Evolutionary conservation across 116 monocot species (phyloP).

Genomic region (Phalaenopsis hybrid): DNA sequence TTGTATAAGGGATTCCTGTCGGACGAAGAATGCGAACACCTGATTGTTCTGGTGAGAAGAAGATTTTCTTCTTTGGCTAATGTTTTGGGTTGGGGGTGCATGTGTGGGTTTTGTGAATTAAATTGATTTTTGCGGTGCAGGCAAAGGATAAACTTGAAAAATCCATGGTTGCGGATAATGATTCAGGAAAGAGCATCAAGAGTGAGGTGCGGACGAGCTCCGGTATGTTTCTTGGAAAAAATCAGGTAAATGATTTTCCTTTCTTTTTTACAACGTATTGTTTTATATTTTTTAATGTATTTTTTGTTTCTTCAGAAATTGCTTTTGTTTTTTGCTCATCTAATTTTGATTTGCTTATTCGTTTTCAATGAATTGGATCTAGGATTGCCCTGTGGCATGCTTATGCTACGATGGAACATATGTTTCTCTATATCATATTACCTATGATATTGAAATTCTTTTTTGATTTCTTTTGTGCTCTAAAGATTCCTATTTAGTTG

Average conservation of each 20-base stretch:
- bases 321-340: no score
- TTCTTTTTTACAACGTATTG: neutral
- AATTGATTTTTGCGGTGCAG: slow-evolving; percentile 23
- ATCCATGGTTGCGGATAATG: slow-evolving; percentile 72
- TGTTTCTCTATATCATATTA: no score
- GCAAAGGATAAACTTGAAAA: slow-evolving; percentile 70
- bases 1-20: slow-evolving; percentile 70
- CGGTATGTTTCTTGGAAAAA: slow-evolving; percentile 70
- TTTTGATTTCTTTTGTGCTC: no score
- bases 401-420: no score
- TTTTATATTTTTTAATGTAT: neutral
- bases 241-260: slow-evolving; percentile 38
- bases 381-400: no score
- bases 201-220: slow-evolving; percentile 87
- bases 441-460: no score
- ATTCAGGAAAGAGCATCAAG: slow-evolving; percentile 67
- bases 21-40: slow-evolving; percentile 53
- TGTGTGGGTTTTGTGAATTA: neutral
- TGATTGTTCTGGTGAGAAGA: slow-evolving; percentile 44
- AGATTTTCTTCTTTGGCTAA: neutral
- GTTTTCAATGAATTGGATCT: no score
- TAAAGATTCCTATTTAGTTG: neutral
- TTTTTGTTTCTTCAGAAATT: no score
- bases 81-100: neutral
- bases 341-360: no score